A percentile compares a stretch with the other conserved stretches of the same genome.
phyloP scores from a whole-genome alignment of 2,329 filamentous ascomycete genomes.

The Penicillium sp. region DNA sequence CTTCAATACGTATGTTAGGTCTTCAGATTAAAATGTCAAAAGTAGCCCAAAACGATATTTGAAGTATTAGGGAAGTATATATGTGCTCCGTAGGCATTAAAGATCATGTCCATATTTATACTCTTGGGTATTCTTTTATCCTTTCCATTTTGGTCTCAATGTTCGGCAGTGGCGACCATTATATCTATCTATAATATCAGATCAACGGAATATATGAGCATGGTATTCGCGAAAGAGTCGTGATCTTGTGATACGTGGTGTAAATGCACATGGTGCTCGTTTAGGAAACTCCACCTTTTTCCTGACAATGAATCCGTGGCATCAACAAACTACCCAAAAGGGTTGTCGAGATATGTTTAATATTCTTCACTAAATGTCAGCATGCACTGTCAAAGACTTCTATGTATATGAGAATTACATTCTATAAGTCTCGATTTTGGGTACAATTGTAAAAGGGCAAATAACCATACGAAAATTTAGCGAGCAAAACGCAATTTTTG shows the following conservation, averaged over 20 bases:
- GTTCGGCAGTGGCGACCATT: not conserved
- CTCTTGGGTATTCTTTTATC: too few relatives aligned
- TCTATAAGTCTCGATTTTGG: not conserved
- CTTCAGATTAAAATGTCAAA: not conserved
- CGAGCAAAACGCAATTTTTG: not conserved
- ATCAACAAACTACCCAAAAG: not conserved
- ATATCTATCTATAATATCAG: not conserved
- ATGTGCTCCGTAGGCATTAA: not conserved
- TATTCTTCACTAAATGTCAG: not conserved
- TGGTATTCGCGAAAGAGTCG: not conserved
- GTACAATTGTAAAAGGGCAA: not conserved
- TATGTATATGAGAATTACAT: not conserved
- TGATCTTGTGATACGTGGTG: not conserved
- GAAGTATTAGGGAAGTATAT: not conserved
- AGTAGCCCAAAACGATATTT: not conserved
- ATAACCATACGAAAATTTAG: not conserved
- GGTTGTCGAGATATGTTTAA: not conserved
- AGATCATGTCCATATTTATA: not conserved
- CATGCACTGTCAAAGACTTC: not conserved
- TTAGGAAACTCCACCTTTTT: too few relatives aligned
- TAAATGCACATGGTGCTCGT: not conserved
- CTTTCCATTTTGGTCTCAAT: not conserved
- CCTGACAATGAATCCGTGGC: not conserved
- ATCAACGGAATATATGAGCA: not conserved
- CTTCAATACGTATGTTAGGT: not conserved